Evolutionary conservation across 805 yeast species (phyloP), one percentile per base, ranked within the genome.

Genomic region (Saturnispora halmiae): DNA sequence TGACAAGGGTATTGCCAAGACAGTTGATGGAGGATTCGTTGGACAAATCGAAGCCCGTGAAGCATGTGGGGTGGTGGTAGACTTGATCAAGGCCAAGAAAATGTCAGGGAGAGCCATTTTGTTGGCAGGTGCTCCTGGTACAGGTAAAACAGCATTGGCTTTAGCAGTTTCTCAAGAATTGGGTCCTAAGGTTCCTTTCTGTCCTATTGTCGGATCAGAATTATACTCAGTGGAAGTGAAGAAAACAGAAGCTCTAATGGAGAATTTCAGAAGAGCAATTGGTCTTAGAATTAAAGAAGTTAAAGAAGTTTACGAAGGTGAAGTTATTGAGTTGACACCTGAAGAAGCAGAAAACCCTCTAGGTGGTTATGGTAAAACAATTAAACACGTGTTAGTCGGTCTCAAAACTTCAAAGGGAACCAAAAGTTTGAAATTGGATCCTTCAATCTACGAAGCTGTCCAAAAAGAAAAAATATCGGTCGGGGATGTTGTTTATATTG

Each of bases 101-200:
- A 90, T 92, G 63, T 96, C 97, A 18, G 99, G 99, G 21, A 76
- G 96, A 51, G 96, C 97, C 1, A 92, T 88, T 16, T 65, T 92
- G 47, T 72, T 92, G 46, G 97, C 98, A 0, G 99, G 99, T 31
- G 97, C 97, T 9, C 98, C 98, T 22, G 85, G 95, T 11, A 92
- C 98, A 0, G 99, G 99, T 63, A 92, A 92, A 62, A 92, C 99
- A 3, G 99, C 99, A 29, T 75, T 92, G 53, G 98, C 99, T 11
- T 82, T 87, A 82, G 98, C 96, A 14, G 69, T 82, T 31, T 72
- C 87, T 2, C 88, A 82, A 57, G 78, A 75, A 39, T 66, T 82
- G 51, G 80, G 80, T 8, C 54, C 66, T 11, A 86, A 79, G 47
- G 96, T 92, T 44, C 98, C 98, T 30, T 92, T 92, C 62, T 90